Evolutionary conservation across 2,329 filamentous ascomycete species (phyloP), one percentile per base, ranked within the genome.

Genomic region (Arthrobotrys conoides): DNA sequence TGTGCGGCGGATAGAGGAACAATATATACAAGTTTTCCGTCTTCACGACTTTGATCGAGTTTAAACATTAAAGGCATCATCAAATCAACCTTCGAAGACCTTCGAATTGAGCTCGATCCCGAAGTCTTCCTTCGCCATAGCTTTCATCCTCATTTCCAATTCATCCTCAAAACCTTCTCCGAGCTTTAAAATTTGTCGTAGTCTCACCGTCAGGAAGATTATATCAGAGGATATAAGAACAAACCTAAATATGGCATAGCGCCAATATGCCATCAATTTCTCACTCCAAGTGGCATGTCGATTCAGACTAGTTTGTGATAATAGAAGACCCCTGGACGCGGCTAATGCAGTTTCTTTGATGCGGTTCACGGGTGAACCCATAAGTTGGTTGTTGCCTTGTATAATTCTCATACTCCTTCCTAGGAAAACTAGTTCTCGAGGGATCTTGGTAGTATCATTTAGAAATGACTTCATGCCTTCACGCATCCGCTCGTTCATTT

Each of bases 121-220:
- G 80, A 46, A 78, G 46, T 76, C 71, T 55, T 80, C 61, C 30
- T 33, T 75, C 9, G 66, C 76, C 67, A 67, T 61, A 16, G 76
- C 69, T 84, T 89, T 91, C 94, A 98, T 96, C 81, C 91, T 89
- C 83, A 89, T 88, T 86, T 98, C 96, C 79, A 98, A 90, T 83
- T 95, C 93, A 83, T 97, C 95, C 84, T 98, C 96, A 92, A 98
- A 96, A 0, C 94, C 94, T 9, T 90, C 88, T 0, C 94, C 93
- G 1, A 90, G 84, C 0, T 93, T 92, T 12, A 97, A 83, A 83
- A 89, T 88, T 85, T 98, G 94, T 81, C 90, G 88, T 5, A 96
- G 64, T 85, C 92, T 93, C 82, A 90, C 91, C 81, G 91, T 92
- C 84, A 92, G 96, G 84, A 97, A 99, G 10, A 91, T 89, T 0